Percentiles rank a stretch among this genome's conserved stretches.
Evolutionary conservation across 2,329 filamentous ascomycete genomes (phyloP).

Genomic region (Trichoderma endophyticum): DNA sequence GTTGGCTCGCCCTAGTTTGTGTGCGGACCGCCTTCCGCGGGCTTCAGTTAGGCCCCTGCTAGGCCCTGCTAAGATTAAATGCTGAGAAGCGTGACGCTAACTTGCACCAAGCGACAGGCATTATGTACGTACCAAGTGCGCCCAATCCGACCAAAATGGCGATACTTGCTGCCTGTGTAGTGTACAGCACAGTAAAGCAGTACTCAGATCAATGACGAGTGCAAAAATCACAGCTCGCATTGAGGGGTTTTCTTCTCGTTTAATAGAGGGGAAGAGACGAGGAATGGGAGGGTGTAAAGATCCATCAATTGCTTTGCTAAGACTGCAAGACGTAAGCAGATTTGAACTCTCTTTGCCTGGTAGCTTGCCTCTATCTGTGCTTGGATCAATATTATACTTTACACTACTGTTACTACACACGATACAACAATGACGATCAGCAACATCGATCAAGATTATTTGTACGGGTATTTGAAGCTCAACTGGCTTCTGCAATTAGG

Average conservation of each 20-base stretch:
- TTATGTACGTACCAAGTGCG: neutral
- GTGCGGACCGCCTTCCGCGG: slow-evolving; percentile 14
- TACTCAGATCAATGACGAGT: neutral
- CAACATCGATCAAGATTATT: neutral
- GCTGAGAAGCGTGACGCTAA: neutral
- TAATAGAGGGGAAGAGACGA: neutral
- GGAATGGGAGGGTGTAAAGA: neutral
- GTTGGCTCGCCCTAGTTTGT: slow-evolving; percentile 16
- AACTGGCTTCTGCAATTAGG: neutral
- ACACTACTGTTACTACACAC: neutral
- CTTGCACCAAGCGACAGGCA: neutral
- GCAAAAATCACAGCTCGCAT: neutral
- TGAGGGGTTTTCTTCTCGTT: neutral
- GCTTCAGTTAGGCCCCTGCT: neutral
- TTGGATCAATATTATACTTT: neutral
- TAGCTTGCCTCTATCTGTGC: too few species aligned
- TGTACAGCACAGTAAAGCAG: neutral
- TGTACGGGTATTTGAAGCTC: neutral
- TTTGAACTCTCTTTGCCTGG: neutral
- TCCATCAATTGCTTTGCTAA: neutral
- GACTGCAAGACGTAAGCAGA: neutral
- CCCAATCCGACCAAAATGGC: neutral
- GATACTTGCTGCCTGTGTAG: neutral
- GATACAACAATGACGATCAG: neutral
- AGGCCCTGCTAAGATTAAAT: neutral